Evolutionary conservation across 1,284 basidiomycete species (phyloP), one percentile per base, ranked within the genome.

Genomic region (Cystobasidium slooffiae): DNA sequence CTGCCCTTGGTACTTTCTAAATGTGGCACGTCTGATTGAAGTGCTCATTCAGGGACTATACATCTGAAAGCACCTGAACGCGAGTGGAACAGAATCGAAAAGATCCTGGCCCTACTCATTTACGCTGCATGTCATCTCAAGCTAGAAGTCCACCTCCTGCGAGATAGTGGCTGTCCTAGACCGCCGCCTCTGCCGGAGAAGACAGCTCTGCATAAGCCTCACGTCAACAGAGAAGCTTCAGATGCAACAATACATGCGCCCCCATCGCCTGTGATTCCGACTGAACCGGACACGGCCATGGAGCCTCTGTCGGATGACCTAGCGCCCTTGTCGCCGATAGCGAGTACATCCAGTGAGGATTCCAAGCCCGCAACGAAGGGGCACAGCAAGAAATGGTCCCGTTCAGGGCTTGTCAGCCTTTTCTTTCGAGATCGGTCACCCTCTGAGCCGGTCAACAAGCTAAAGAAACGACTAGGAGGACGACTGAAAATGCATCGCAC

Each of bases 111-210:
- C 7, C 49, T 66, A 18, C 24, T 66, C 44, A 49, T 66, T 12
- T 66, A 66, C 31, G 64, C 64, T 37, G 64, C 64, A 37, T 66
- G 64, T 44, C 64, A 66, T 66, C 46, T 66, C n/a, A 66, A 66
- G 64, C 64, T 66, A 22, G 64, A 66, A 20, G 53, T 53, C 47
- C 64, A 66, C 20, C 31, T 66, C 8, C 64, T 66, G 7, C 22
- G 64, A 1, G 64, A 66, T 37, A 52, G 64, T 44, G 64, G 64
- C 9, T 66, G 49, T 47, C 49, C 47, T 5, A 18, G 64, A 41
- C 64, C 64, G 14, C 64, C 64, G 10, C 64, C 64, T 22, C 39
- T 66, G 37, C 64, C 64, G 7, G 51, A 66, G 0, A 55, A 66
- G 51, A 1, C 8, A 7, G 4, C 18, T 12, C n/a, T 22, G n/a